Evolutionary conservation across 2,329 filamentous ascomycete genomes (phyloP).

Genomic region (Emericellopsis cladophorae): DNA sequence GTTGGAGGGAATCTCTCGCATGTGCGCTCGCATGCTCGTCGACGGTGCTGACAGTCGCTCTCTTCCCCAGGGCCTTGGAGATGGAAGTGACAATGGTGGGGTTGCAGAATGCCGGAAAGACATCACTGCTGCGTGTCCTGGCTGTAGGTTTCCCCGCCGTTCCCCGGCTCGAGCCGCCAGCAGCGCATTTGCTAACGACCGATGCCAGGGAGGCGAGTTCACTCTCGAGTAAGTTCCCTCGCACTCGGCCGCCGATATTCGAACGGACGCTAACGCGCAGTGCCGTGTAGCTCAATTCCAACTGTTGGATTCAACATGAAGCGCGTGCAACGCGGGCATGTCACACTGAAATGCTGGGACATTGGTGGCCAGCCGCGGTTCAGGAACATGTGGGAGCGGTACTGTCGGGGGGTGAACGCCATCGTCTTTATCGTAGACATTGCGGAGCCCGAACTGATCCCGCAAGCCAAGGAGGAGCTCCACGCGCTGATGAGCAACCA

Average conservation of each 20-base stretch:
- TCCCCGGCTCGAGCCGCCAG: too few species aligned
- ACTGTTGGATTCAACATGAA: slow-evolving; percentile 99
- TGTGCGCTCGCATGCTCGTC: background rate
- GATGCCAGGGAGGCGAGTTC: slow-evolving; percentile 80
- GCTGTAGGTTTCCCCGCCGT: slow-evolving; percentile 55
- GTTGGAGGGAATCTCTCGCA: too few species aligned
- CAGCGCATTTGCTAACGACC: slow-evolving; percentile 5
- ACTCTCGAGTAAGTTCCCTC: slow-evolving; percentile 77
- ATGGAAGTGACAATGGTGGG: slow-evolving; percentile 99
- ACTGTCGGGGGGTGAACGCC: slow-evolving; percentile 92
- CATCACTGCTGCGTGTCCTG: slow-evolving; percentile 81
- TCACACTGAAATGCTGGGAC: slow-evolving; percentile 98
- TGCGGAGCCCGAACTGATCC: slow-evolving; percentile 68
- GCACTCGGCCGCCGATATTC: background rate
- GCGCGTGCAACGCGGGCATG: slow-evolving; percentile 92
- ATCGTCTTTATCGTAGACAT: slow-evolving; percentile 99
- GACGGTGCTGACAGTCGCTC: slow-evolving; percentile 2
- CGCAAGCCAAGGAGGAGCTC: slow-evolving; percentile 82
- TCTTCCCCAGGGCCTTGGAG: slow-evolving; percentile 63
- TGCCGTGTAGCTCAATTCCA: slow-evolving; percentile 71
- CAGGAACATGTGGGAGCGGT: slow-evolving; percentile 98
- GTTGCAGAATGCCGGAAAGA: slow-evolving; percentile 96
- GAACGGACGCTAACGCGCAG: slow-evolving; percentile 20
- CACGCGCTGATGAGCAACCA: slow-evolving; percentile 79
- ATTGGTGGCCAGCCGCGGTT: slow-evolving; percentile 94